Evolutionary conservation across 768 basidiomycete genomes (phyloP).

Genomic region (Hemileccinum rubropunctum): DNA sequence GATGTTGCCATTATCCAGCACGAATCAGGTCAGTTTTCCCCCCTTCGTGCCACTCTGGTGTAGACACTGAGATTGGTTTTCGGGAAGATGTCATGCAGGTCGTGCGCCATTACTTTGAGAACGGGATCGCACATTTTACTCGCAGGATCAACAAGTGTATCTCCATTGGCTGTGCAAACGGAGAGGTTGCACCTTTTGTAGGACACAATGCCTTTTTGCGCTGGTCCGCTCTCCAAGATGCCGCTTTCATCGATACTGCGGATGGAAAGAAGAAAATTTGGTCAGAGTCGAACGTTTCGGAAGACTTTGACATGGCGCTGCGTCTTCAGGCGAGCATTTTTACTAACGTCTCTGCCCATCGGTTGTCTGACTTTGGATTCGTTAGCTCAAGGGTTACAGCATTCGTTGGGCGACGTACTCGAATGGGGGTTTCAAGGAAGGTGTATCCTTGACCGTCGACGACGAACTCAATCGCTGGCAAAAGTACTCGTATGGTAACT

Average conservation of each 20-base stretch:
- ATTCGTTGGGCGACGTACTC: slow-evolving; percentile 78
- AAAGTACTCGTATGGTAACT: slow-evolving; percentile 72
- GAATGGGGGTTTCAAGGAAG: slow-evolving; percentile 86
- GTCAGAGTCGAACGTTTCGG: slow-evolving; percentile 66
- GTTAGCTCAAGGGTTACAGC: slow-evolving; percentile 30
- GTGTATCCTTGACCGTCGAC: slow-evolving; percentile 85
- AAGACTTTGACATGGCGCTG: slow-evolving; percentile 70
- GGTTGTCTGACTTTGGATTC: slow-evolving; percentile 46
- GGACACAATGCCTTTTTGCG: slow-evolving; percentile 89
- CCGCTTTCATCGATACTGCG: slow-evolving; percentile 59
- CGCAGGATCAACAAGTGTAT: slow-evolving; percentile 85
- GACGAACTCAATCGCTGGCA: slow-evolving; percentile 94
- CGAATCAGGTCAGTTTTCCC: slow-evolving; percentile 55
- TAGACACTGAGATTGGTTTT: slow-evolving; percentile 25
- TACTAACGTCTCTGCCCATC: slow-evolving; percentile 39
- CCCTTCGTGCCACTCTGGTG: background rate
- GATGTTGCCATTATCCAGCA: slow-evolving; percentile 93
- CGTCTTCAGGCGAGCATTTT: slow-evolving; percentile 43
- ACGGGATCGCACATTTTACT: slow-evolving; percentile 90
- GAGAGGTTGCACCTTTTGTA: slow-evolving; percentile 75
- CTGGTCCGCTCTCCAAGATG: slow-evolving; percentile 90
- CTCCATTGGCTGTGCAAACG: slow-evolving; percentile 75
- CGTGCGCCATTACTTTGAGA: slow-evolving; percentile 86
- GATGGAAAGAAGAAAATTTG: slow-evolving; percentile 66
- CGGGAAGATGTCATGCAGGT: slow-evolving; percentile 82